These are phyloP conservation scores for Blastobotrys robertii DNA, from an alignment of 805 yeast species.

Conservation along the genomic window DNA sequence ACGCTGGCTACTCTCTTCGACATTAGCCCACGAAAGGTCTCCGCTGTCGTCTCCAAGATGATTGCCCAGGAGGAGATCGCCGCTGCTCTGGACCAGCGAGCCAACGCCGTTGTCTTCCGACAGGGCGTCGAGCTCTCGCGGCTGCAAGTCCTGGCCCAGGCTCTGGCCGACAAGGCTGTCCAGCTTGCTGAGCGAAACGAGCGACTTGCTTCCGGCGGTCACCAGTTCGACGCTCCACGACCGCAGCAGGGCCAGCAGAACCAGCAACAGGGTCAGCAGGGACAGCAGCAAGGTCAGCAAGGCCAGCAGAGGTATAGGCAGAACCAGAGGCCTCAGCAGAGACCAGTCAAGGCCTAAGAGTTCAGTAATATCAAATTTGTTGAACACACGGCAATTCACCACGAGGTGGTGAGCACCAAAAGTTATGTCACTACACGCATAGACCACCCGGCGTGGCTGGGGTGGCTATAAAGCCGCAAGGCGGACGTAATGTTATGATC, in stretches of 20 bases:
- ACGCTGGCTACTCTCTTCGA: slow-evolving; percentile 61
- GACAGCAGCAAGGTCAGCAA: neutral
- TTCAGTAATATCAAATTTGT: too few relatives aligned
- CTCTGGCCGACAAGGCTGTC: slow-evolving; percentile 71
- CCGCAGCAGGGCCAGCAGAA: slow-evolving; percentile 8
- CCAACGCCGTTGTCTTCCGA: slow-evolving; percentile 54
- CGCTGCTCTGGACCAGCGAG: slow-evolving; percentile 63
- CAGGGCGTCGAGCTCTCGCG: slow-evolving; percentile 73
- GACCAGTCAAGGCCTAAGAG: neutral
- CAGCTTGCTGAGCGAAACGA: slow-evolving; percentile 78
- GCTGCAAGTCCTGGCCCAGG: slow-evolving; percentile 79
- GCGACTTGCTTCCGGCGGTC: slow-evolving; percentile 70
- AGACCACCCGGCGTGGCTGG: too few relatives aligned
- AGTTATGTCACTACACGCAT: neutral
- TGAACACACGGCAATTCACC: too few relatives aligned
- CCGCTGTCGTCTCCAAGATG: slow-evolving; percentile 61
- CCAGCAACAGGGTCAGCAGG: slow-evolving; percentile 2
- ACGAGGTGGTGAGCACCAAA: neutral
- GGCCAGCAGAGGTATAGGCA: neutral
- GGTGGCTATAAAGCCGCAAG: too few relatives aligned
- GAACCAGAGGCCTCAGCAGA: neutral
- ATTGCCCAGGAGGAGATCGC: slow-evolving; percentile 67
- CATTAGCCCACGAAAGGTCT: slow-evolving; percentile 45
- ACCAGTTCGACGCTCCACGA: slow-evolving; percentile 27
- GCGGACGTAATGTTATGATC: too few relatives aligned